phyloP scores from a whole-genome alignment of 2,329 filamentous ascomycete genomes.

The Botrytis fabae region DNA sequence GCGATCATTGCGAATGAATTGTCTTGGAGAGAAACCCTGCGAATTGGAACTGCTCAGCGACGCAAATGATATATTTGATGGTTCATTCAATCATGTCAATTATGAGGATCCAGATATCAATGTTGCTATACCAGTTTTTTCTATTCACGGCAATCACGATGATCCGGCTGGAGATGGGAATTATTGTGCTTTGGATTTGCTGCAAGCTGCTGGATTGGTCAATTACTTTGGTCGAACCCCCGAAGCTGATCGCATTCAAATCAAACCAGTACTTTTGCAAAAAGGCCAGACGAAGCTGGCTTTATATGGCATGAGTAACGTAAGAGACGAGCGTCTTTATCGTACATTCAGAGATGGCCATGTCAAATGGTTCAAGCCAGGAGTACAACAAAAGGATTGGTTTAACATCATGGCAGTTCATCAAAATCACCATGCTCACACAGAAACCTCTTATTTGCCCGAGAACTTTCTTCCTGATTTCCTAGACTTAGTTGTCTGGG shows the following conservation, averaged over 20 bases:
- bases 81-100: slow-evolving; percentile 90
- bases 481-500: slow-evolving; percentile 91
- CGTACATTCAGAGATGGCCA: slow-evolving; percentile 90
- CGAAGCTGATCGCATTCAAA: slow-evolving; percentile 88
- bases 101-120: slow-evolving; percentile 98
- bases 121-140: slow-evolving; percentile 94
- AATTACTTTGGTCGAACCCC: slow-evolving; percentile 95
- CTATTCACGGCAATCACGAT: slow-evolving; percentile 97
- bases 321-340: slow-evolving; percentile 91
- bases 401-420: slow-evolving; percentile 96
- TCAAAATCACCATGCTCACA: slow-evolving; percentile 93
- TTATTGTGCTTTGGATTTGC: slow-evolving; percentile 83
- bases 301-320: slow-evolving; percentile 91
- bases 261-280: slow-evolving; percentile 89
- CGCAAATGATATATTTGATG: slow-evolving; percentile 85
- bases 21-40: slow-evolving; percentile 91
- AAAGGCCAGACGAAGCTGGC: slow-evolving; percentile 93
- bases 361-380: slow-evolving; percentile 89
- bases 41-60: slow-evolving; percentile 94
- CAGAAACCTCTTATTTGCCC: slow-evolving; percentile 88
- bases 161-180: slow-evolving; percentile 97
- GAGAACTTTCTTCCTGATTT: slow-evolving; percentile 92
- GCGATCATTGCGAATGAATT: slow-evolving; percentile 89
- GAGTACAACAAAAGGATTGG: slow-evolving; percentile 80
- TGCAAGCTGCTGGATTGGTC: slow-evolving; percentile 86